Conservation (phyloP, 805 yeast species). For the Nakazawaea peltata region DNA sequence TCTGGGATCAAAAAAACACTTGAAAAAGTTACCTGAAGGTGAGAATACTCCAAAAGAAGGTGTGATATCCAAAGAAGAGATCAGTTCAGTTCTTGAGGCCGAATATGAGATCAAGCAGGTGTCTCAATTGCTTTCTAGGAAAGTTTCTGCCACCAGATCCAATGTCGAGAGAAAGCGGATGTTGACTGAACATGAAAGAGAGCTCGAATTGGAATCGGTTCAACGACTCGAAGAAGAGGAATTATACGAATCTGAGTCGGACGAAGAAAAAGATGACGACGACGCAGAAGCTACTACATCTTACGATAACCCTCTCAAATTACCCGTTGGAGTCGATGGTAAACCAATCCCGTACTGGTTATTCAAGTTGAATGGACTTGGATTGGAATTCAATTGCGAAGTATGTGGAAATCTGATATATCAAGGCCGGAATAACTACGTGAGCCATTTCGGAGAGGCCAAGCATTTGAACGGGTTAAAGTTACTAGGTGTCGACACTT, state of each 20-base stretch:
- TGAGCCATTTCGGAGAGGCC: constrained; percentile 64
- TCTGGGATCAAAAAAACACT: constrained; percentile 67
- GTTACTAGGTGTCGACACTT: constrained; percentile 62
- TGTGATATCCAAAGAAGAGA: background rate
- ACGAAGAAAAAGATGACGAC: constrained; percentile 20
- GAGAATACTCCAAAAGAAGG: constrained; percentile 10
- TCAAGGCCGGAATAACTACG: constrained; percentile 66
- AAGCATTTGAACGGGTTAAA: constrained; percentile 68
- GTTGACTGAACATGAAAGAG: constrained; percentile 63
- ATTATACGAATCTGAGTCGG: constrained; percentile 20
- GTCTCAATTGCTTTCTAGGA: constrained; percentile 27
- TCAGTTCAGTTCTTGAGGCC: constrained; percentile 3
- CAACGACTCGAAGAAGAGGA: constrained; percentile 25
- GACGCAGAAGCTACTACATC: constrained; percentile 22
- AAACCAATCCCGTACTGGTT: constrained; percentile 92
- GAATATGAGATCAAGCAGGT: constrained; percentile 24
- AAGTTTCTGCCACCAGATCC: constrained; percentile 41
- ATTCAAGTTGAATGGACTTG: constrained; percentile 81
- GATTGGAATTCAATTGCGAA: constrained; percentile 68
- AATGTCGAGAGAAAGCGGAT: constrained; percentile 61
- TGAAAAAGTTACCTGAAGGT: constrained; percentile 42
- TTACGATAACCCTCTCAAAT: constrained; percentile 36
- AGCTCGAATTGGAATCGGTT: constrained; percentile 41
- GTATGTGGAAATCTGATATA: constrained; percentile 73
- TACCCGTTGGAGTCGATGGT: constrained; percentile 86